Conservation (phyloP, 345 rosid species). For the Anacardium occidentale region DNA sequence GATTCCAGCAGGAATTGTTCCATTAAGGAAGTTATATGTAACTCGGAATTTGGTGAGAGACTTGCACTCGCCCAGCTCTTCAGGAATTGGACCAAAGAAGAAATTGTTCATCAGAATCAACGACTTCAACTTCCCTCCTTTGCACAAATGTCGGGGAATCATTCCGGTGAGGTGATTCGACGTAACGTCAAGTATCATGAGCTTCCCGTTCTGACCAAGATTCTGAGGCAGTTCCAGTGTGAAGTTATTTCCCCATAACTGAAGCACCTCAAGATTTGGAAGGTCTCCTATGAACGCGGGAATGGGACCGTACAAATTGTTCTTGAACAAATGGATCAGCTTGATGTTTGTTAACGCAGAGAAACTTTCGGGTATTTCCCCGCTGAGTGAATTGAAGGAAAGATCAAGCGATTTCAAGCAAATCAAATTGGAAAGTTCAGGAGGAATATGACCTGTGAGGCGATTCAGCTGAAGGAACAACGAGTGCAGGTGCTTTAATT, state of each 20-base stretch:
- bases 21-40: too few species aligned
- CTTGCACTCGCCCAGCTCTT: too few species aligned
- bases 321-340: constrained; percentile 60
- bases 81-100: too few species aligned
- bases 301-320: constrained; percentile 58
- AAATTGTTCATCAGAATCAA: constrained; percentile 63
- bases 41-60: too few species aligned
- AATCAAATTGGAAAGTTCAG: constrained; percentile 59
- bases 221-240: constrained; percentile 28
- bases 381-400: constrained; percentile 58
- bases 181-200: constrained; percentile 52
- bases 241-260: constrained; percentile 81
- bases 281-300: constrained; percentile 68
- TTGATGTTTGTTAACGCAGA: constrained; percentile 43
- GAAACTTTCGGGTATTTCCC: constrained; percentile 73
- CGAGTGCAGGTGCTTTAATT: constrained; percentile 49
- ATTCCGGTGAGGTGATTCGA: constrained; percentile 64
- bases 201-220: too few species aligned
- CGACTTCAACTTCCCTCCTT: constrained; percentile 44
- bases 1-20: too few species aligned
- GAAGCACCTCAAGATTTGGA: constrained; percentile 64
- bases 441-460: constrained; percentile 68
- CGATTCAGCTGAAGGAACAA: constrained; percentile 74
- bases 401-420: constrained; percentile 75
- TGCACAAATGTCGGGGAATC: constrained; percentile 67